Conservation (phyloP, 176 grass and related monocot species). For the Bothriochloa decipiens region DNA sequence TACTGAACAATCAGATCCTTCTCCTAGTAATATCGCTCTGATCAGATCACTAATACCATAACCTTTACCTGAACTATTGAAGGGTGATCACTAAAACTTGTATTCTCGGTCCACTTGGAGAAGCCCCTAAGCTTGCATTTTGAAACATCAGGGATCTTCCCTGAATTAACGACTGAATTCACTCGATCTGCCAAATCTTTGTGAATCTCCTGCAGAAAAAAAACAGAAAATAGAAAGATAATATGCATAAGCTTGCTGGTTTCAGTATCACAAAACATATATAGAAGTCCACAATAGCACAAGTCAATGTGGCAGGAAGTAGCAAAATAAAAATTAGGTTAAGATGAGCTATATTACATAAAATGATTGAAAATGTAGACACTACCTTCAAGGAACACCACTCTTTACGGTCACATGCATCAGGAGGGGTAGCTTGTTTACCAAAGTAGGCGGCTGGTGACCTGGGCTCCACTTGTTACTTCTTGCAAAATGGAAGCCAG, state of each 20-base stretch:
- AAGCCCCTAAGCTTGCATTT: slow-evolving; percentile 42
- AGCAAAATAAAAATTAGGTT: not conserved
- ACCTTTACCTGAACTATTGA: slow-evolving; percentile 61
- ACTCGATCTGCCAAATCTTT: slow-evolving; percentile 52
- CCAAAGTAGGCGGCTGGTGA: slow-evolving; percentile 74
- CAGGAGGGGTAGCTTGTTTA: slow-evolving; percentile 13
- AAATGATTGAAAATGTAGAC: not conserved
- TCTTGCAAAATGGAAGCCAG: slow-evolving; percentile 81
- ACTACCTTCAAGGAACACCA: slow-evolving; percentile 66
- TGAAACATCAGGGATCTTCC: slow-evolving; percentile 50
- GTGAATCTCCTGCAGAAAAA: slow-evolving; percentile 57
- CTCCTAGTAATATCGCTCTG: not conserved
- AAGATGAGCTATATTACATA: slow-evolving; percentile 21
- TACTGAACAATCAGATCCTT: slow-evolving; percentile 23
- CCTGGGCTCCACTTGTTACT: slow-evolving; percentile 60
- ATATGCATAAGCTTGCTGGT: not conserved
- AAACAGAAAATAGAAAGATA: not conserved
- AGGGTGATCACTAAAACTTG: slow-evolving; percentile 60
- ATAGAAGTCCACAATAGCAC: not conserved
- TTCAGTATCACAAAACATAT: slow-evolving; percentile 8
- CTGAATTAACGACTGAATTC: slow-evolving; percentile 41
- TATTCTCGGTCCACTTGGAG: slow-evolving; percentile 52
- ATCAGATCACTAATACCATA: not conserved
- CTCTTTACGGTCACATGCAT: slow-evolving; percentile 38
- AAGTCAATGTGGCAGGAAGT: not conserved